Base-by-base conservation (phyloP, 257 asterid species). In the Thymus mandschuricus region DNA sequence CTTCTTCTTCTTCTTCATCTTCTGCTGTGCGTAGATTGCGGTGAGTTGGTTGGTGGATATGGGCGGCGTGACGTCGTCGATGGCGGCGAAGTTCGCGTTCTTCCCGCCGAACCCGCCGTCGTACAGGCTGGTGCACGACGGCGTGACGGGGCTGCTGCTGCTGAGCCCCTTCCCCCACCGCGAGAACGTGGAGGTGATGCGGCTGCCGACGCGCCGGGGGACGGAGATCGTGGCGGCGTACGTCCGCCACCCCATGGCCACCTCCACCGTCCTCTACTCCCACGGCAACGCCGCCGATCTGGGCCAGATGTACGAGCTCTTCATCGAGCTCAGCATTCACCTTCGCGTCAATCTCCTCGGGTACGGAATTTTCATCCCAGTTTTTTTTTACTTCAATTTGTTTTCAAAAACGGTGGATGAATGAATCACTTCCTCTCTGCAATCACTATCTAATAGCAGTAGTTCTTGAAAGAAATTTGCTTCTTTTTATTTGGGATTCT, bases 51-150 rank as follows among this genome's bases (percentile, higher is more conserved):
- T 13, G 63, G 29, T 15, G 68, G 80, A 10, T 41, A 95, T 95
- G 98, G 99, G 99, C 48, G 98, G 97, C 52, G 83, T 95, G 79
- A 95, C 98, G 78, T 95, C 99, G 75, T 92, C 97, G n/a, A 90
- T 95, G 98, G 97, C 98, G 76, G 97, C 99, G 70, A 95, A 92
- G 84, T 83, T 95, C 65, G 98, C 99, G 1, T 95, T 95, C 76
- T 95, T 95, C 29, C 98, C 99, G 15, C 99, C 98, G 1, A 88
- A 80, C 79, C 99, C 99, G 10, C 96, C 98, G 41, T 89, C 99
- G 38, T 95, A 92, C 79, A 86, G 85, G 81, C 79, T 95, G 82
- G 81, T 89, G 66, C 87, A 80, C 77, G 99, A 95, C 69, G 96
- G 75, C 34, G 59, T 81, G 6, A 90, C 98, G 27, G 99, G 91